Percentiles rank a stretch among this genome's conserved stretches.
phyloP scores from a whole-genome alignment of 148 eudicot genomes.

The Persicaria maculosa region DNA sequence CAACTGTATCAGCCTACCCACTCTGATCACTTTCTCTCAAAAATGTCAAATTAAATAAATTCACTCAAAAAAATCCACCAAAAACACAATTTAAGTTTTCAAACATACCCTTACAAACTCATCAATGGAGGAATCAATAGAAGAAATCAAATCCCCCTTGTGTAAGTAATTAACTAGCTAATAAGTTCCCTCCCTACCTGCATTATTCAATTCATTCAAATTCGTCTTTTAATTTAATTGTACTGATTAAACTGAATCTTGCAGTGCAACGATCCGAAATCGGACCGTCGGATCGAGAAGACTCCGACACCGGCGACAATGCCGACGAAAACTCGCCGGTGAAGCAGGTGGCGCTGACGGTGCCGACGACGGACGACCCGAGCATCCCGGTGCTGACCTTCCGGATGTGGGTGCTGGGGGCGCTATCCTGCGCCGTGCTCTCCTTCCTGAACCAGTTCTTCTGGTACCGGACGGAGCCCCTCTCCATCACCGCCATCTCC shows the following conservation, averaged over 20 bases:
- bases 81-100: neutral
- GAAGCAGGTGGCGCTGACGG: slow-evolving; percentile 84
- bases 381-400: slow-evolving; percentile 78
- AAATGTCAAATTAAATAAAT: neutral
- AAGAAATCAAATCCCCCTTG: slow-evolving; percentile 26
- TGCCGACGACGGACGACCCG: slow-evolving; percentile 61
- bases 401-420: slow-evolving; percentile 87
- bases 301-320: neutral
- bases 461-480: slow-evolving; percentile 88
- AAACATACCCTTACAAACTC: neutral
- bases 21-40: neutral
- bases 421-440: slow-evolving; percentile 56
- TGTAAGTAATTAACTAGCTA: slow-evolving; percentile 15
- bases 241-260: neutral
- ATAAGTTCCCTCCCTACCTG: neutral
- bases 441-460: slow-evolving; percentile 94
- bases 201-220: neutral
- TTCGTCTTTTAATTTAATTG: neutral
- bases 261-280: neutral
- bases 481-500: slow-evolving; percentile 77
- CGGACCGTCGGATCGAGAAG: neutral
- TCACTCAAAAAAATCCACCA: neutral
- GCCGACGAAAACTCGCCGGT: slow-evolving; percentile 72
- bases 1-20: neutral
- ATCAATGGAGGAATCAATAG: slow-evolving; percentile 27